Conservation (phyloP, 2,329 filamentous ascomycete genomes). For the Colletotrichum liaoningense region DNA sequence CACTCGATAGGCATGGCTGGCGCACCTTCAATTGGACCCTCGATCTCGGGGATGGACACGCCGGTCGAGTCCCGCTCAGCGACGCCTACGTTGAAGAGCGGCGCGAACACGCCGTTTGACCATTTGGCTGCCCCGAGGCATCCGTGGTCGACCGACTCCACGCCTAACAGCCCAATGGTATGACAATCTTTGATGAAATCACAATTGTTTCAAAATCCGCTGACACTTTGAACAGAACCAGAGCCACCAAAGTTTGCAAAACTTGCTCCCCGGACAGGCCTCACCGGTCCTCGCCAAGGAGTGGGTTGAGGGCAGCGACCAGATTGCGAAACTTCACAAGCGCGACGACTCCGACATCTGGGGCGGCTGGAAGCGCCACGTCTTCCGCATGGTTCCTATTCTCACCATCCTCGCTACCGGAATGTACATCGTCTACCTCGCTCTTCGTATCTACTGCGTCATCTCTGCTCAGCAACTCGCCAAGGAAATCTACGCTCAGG, state of each 20-base stretch:
- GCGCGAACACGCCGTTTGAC: slow-evolving; percentile 41
- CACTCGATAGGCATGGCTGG: slow-evolving; percentile 33
- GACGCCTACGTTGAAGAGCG: slow-evolving; percentile 44
- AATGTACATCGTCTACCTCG: slow-evolving; percentile 62
- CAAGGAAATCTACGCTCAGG: slow-evolving; percentile 56
- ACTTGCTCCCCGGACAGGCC: slow-evolving; percentile 48
- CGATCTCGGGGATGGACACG: slow-evolving; percentile 37
- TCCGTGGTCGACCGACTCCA: slow-evolving; percentile 29
- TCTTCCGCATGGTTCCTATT: slow-evolving; percentile 52
- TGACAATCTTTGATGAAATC: background rate
- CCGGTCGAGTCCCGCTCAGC: slow-evolving; percentile 40
- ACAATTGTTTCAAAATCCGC: background rate
- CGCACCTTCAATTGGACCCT: slow-evolving; percentile 29
- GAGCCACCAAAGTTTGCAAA: slow-evolving; percentile 55
- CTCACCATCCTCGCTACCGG: slow-evolving; percentile 53
- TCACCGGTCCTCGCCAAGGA: slow-evolving; percentile 45
- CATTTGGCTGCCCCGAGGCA: slow-evolving; percentile 27
- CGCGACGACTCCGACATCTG: slow-evolving; percentile 57
- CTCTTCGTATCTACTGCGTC: slow-evolving; percentile 62
- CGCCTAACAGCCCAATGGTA: slow-evolving; percentile 44
- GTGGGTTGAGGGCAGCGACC: slow-evolving; percentile 45
- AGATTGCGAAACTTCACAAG: slow-evolving; percentile 53
- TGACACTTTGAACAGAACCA: slow-evolving; percentile 47
- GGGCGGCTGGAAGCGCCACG: slow-evolving; percentile 55
- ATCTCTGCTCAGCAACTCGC: slow-evolving; percentile 59